Conservation (phyloP, 768 basidiomycete species). For the Ephemerocybe angulata region DNA sequence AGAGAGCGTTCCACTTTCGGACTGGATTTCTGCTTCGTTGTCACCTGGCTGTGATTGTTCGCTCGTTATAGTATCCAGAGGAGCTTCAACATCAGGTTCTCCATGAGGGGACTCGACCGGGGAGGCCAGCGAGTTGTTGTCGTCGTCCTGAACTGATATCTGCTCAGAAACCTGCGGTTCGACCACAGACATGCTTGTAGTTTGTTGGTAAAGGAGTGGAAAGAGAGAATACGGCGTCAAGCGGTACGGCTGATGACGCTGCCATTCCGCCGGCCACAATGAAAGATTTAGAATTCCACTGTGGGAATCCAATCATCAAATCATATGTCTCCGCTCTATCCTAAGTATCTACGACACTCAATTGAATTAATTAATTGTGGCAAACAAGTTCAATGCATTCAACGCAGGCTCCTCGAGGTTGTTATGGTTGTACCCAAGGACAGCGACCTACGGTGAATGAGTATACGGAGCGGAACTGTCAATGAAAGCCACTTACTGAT, state of each 20-base stretch:
- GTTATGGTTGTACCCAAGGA: slow-evolving; percentile 82
- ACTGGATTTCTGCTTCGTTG: slow-evolving; percentile 16
- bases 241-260: slow-evolving; percentile 8
- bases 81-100: slow-evolving; percentile 24
- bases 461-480: background rate
- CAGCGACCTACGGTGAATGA: slow-evolving; percentile 52
- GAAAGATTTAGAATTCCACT: slow-evolving; percentile 18
- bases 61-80: slow-evolving; percentile 11
- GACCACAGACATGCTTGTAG: slow-evolving; percentile 26
- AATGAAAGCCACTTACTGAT: slow-evolving; percentile 11
- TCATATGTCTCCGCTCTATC: background rate
- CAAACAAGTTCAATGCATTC: slow-evolving; percentile 67
- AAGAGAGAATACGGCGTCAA: slow-evolving; percentile 8
- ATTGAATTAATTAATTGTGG: too few relatives aligned
- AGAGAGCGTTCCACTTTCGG: slow-evolving; percentile 11
- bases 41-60: slow-evolving; percentile 20
- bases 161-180: slow-evolving; percentile 17
- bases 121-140: slow-evolving; percentile 8
- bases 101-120: slow-evolving; percentile 26
- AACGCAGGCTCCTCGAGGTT: slow-evolving; percentile 74
- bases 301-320: slow-evolving; percentile 19
- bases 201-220: slow-evolving; percentile 3
- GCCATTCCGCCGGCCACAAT: background rate
- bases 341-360: slow-evolving; percentile 8
- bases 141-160: slow-evolving; percentile 16